Percentiles rank a stretch among this genome's conserved stretches.
Evolutionary conservation across 2,329 filamentous ascomycete species (phyloP).

Genomic region (Penicillium sp.): DNA sequence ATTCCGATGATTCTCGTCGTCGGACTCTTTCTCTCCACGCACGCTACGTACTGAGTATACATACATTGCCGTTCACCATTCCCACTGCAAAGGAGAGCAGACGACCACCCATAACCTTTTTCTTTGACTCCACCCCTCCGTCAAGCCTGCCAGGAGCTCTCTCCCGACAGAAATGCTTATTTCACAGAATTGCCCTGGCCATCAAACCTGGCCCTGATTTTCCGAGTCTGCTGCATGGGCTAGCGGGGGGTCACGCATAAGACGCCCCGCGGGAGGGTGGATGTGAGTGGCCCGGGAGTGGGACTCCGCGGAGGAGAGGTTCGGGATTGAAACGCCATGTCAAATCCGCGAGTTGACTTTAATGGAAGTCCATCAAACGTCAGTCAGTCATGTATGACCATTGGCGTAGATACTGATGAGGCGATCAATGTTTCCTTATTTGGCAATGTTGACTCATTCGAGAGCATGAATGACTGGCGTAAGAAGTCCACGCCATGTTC

Average conservation of each 20-base stretch:
- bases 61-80: neutral
- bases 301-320: conserved; percentile 4
- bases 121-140: neutral
- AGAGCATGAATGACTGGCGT: neutral
- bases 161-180: neutral
- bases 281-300: conserved; percentile 11
- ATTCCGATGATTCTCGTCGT: neutral
- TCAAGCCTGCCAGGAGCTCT: neutral
- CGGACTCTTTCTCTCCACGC: neutral
- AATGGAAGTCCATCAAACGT: neutral
- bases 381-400: neutral
- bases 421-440: neutral
- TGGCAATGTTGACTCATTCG: neutral
- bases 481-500: neutral
- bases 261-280: neutral
- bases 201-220: conserved; percentile 14
- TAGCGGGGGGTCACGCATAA: neutral
- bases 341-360: neutral
- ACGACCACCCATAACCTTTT: neutral
- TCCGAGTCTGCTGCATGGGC: conserved; percentile 16
- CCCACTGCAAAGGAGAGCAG: neutral
- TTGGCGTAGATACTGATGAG: neutral
- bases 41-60: neutral
- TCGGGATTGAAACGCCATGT: neutral
- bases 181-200: neutral